Base-by-base conservation (phyloP, 352 stramenopile species). In the Pythium brassicae region DNA sequence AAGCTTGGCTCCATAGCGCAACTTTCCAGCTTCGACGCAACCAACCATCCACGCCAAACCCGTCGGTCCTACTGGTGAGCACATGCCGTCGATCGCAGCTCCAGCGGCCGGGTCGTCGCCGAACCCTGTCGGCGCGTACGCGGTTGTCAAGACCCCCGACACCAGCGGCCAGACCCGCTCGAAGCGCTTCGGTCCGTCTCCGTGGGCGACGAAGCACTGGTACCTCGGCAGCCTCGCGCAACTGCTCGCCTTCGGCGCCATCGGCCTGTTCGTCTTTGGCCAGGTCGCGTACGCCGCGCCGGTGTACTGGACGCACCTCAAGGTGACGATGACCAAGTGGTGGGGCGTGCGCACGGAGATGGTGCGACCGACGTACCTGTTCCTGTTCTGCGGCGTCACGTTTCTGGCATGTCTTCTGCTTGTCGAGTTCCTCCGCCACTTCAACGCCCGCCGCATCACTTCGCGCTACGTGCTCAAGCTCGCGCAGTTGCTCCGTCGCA, bases 321-420 rank as follows among this genome's bases (percentile, higher is more conserved):
- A 64, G 27, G 26, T 46, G 15, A 26, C 22, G 5, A 35, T 71
- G 0, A 50, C 58, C 4, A 44, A 43, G 20, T 71, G 55, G 63
- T 74, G 62, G 62, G 59, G 49, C 6, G 26, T 11, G 2, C 45
- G 10, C 45, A 35, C 25, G 22, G 69, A 89, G 55, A 84, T 89
- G 70, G 54, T 78, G 12, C 72, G 71, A 4, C 65, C 67, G n/a
- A 86, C 72, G 9, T 87, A 71, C 56, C 75, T 87, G 37, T 62
- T 70, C 39, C 59, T 89, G 12, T 70, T 77, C 23, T 53, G 45
- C 4, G 59, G 78, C 19, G 19, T 85, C 8, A 73, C 78, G 4
- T 32, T 89, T 9, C 14, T 76, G 34, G 61, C 58, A 7, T 69
- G 59, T 9, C 43, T 76, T 17, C 9, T 86, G 29, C 53, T 86